Evolutionary conservation across 495 filamentous ascomycete genomes (phyloP), one percentile per base, ranked within the genome.

Genomic region (Pyronema omphalodes): DNA sequence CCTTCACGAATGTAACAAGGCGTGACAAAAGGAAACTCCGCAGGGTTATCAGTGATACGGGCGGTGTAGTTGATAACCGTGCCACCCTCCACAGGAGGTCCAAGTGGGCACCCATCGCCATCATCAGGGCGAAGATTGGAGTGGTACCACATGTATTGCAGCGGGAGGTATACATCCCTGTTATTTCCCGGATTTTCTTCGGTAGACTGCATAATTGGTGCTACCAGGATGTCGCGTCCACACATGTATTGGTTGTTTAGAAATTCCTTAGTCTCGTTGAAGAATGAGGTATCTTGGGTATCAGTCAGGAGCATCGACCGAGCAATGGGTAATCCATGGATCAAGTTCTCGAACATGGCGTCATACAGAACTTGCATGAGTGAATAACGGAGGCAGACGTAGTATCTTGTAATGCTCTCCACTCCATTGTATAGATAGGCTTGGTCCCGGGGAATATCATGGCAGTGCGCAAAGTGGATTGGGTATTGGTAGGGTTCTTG

Each of bases 331-430:
- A 67, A 39, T 29, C 65, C 65, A 12, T 52, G 50, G 29, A 66
- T 39, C 12, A 58, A 41, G 23, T 67, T 61, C 52, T 64, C 64
- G 39, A 67, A 67, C 65, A 67, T 67, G 11, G 56, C 29, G 49
- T 67, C 65, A 35, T 67, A 67, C 2, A 67, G 48, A 3, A 63
- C 40, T 29, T 67, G 65, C 52, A 67, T 51, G 6, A 67, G 55
- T 12, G 41, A 54, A 50, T 67, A 67, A 53, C 65, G 35, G 7
- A 67, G 56, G 50, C 55, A 40, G 6, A 66, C 39, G 41, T 56
- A 66, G 36, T 67, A 67, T 3, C 39, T 51, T 36, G 37, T 52
- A 44, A 60, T 61, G 7, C 50, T 55, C 37, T 58, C 37, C 8
- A 67, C 64, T 14, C 57, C 52, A 9, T 39, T n/a, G 18, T 55